Base-by-base conservation (phyloP, 78 protist genomes). In the Corallochytrium limacisporum region DNA sequence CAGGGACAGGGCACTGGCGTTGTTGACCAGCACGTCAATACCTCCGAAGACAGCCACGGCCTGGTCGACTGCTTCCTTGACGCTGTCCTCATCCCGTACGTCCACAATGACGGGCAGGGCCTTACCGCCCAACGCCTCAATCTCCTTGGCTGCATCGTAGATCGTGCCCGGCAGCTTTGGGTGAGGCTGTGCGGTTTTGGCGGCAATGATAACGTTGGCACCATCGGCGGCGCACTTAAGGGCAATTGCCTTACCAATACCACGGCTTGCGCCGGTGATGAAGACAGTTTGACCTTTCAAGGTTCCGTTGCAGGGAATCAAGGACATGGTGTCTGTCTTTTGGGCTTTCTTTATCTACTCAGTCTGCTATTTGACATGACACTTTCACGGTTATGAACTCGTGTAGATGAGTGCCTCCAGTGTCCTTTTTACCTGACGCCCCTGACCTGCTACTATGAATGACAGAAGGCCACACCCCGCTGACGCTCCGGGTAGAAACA, bases 151-250 rank as follows among this genome's bases (percentile, higher is more conserved):
- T 16, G 77, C 91, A 6, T 82, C 62, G 73, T 49, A 74, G 35
- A 85, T 81, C 15, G 91, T 85, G 67, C 91, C 91, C 32, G 85
- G 82, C 47, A 85, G 60, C 80, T 85, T 85, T 47, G 91, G 86
- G 43, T 86, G 76, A 35, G 81, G 75, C 37, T 48, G 74, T 2
- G 78, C 31, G 3, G 89, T 71, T 56, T 83, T 83, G 15, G 89
- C 89, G 9, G 77, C 89, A 49, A 83, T 22, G 33, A 49, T 56
- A 47, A 65, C 32, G 56, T 65, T 65, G 54, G 55, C 51, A 4
- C 72, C 72, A 10, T 65, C 72, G 12, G 26, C 10, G 53, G 16
- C 50, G 22, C 13, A n/a, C 48, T 35, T 33, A 29, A 48, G 72
- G n/a, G 72, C 72, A 26, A 65, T 65, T 22, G 57, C 61, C 60